Evolutionary conservation across 2,329 filamentous ascomycete genomes (phyloP).

Genomic region (Cercospora janseana): DNA sequence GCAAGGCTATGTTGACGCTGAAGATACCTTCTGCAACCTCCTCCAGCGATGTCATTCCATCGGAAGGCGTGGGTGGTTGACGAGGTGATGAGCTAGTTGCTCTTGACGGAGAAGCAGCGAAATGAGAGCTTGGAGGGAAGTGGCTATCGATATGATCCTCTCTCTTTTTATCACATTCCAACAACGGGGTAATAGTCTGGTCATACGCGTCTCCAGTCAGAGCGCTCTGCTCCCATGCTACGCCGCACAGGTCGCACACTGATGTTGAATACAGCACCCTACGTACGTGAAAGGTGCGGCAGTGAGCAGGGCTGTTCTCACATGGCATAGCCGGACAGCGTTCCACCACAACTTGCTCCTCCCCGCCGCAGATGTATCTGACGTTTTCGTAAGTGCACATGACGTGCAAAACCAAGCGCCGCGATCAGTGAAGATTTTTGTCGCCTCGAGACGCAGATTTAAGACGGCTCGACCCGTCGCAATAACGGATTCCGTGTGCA

Average conservation of each 20-base stretch:
- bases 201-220: slow-evolving; percentile 17
- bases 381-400: slow-evolving; percentile 22
- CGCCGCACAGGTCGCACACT: slow-evolving; percentile 21
- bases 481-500: too few relatives aligned
- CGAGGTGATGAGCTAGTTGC: not conserved
- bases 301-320: not conserved
- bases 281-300: slow-evolving; percentile 14
- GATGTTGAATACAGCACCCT: slow-evolving; percentile 14
- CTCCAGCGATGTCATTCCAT: not conserved
- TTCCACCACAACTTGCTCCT: slow-evolving; percentile 16
- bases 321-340: slow-evolving; percentile 8
- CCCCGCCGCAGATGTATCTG: slow-evolving; percentile 21
- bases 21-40: slow-evolving; percentile 11
- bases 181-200: slow-evolving; percentile 10
- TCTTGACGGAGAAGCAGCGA: slow-evolving; percentile 5
- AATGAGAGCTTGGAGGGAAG: slow-evolving; percentile 3
- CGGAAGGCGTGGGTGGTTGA: not conserved
- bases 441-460: too few relatives aligned
- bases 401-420: not conserved
- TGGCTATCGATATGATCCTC: slow-evolving; percentile 1
- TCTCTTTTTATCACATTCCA: not conserved
- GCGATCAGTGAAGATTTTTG: too few relatives aligned
- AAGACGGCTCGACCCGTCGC: too few relatives aligned
- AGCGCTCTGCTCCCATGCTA: slow-evolving; percentile 15
- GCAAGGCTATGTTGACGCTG: slow-evolving; percentile 10